Percentiles rank a stretch among this genome's conserved stretches.
These are phyloP conservation scores for Phytophthora nicotianae DNA, from an alignment of 352 stramenopile genomes.

Conservation along the genomic window DNA sequence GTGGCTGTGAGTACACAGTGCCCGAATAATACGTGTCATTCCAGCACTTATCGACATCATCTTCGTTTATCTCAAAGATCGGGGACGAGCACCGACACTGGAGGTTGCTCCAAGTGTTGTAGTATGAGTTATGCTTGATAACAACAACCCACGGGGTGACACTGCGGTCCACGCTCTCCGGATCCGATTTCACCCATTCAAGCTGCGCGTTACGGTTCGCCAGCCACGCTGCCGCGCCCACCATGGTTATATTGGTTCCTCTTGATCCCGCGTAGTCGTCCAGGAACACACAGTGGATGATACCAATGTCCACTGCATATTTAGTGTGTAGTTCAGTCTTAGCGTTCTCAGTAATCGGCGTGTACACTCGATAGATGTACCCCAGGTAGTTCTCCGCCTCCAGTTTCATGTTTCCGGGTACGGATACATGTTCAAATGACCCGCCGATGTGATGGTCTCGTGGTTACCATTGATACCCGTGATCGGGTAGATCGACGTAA, in stretches of 20 bases:
- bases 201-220: slow-evolving; percentile 40
- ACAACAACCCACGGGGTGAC: slow-evolving; percentile 85
- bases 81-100: slow-evolving; percentile 53
- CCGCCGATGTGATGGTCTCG: slow-evolving; percentile 52
- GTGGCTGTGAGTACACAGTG: slow-evolving; percentile 39
- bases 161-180: slow-evolving; percentile 64
- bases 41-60: slow-evolving; percentile 48
- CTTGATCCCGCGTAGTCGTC: slow-evolving; percentile 66
- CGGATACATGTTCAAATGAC: slow-evolving; percentile 47
- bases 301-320: slow-evolving; percentile 61
- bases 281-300: slow-evolving; percentile 60
- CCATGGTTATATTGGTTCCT: slow-evolving; percentile 32
- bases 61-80: slow-evolving; percentile 44
- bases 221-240: slow-evolving; percentile 51
- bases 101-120: slow-evolving; percentile 69
- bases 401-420: slow-evolving; percentile 45
- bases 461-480: slow-evolving; percentile 72
- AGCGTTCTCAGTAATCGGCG: slow-evolving; percentile 49
- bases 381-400: slow-evolving; percentile 44
- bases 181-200: slow-evolving; percentile 69
- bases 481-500: slow-evolving; percentile 49
- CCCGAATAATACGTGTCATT: slow-evolving; percentile 50
- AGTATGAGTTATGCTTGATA: slow-evolving; percentile 73
- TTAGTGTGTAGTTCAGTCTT: slow-evolving; percentile 44
- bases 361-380: slow-evolving; percentile 58